Evolutionary conservation across 1,284 basidiomycete genomes (phyloP).

Genomic region (Naganishia cerealis): DNA sequence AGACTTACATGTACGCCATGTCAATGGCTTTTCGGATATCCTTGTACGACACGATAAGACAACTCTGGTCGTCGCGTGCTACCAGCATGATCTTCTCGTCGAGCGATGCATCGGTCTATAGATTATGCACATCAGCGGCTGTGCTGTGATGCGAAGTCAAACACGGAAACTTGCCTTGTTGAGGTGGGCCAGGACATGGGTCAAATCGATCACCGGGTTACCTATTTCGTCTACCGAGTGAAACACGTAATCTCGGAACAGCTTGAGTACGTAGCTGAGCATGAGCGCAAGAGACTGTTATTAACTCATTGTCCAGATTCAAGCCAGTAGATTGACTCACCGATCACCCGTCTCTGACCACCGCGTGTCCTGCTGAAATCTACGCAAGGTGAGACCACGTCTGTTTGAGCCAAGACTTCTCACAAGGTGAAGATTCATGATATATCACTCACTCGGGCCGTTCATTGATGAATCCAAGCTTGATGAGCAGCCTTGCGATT

Average conservation of each 20-base stretch:
- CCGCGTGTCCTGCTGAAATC: slow-evolving; percentile 88
- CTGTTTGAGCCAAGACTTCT: background rate
- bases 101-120: slow-evolving; percentile 81
- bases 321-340: slow-evolving; percentile 22
- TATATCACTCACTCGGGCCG: slow-evolving; percentile 76
- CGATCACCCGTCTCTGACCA: slow-evolving; percentile 99
- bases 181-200: slow-evolving; percentile 83
- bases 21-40: slow-evolving; percentile 86
- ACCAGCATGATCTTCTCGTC: slow-evolving; percentile 95
- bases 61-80: slow-evolving; percentile 90
- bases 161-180: slow-evolving; percentile 70
- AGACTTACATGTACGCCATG: slow-evolving; percentile 65
- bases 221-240: slow-evolving; percentile 92
- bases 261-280: slow-evolving; percentile 80
- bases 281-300: background rate
- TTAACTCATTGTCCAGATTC: background rate
- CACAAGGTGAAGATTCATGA: background rate
- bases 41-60: slow-evolving; percentile 90
- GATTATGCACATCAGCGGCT: background rate
- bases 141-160: background rate
- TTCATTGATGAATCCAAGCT: slow-evolving; percentile 98
- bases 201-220: slow-evolving; percentile 83
- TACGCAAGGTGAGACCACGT: slow-evolving; percentile 60
- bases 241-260: slow-evolving; percentile 98
- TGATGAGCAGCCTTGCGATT: slow-evolving; percentile 85